Evolutionary conservation across 345 rosid species (phyloP).

Genomic region (Eucalyptus sp.): DNA sequence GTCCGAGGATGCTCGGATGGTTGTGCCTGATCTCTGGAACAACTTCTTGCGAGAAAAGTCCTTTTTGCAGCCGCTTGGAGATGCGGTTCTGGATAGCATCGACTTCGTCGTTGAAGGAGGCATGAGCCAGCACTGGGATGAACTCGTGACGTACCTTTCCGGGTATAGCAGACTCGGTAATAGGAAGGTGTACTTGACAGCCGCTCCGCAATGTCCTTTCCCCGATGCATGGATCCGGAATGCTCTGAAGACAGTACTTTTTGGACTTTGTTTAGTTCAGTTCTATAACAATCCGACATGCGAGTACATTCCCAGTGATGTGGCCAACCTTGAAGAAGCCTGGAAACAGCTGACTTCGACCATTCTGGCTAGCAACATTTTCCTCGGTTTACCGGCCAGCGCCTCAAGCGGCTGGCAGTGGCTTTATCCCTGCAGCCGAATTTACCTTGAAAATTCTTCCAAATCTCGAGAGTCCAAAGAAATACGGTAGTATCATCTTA

Average conservation of each 20-base stretch:
- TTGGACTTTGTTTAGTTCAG: conserved; percentile 41
- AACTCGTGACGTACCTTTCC: conserved; percentile 20
- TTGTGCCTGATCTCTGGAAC: conserved; percentile 1
- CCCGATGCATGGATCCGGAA: conserved; percentile 29
- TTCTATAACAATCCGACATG: conserved; percentile 49
- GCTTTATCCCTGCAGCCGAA: conserved; percentile 37
- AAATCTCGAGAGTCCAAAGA: conserved; percentile 17
- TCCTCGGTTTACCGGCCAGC: conserved; percentile 49
- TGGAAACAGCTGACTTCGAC: conserved; percentile 47
- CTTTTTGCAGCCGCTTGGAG: conserved; percentile 13
- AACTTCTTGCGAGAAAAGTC: conserved; percentile 3
- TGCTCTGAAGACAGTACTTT: conserved; percentile 41
- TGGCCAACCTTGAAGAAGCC: conserved; percentile 16
- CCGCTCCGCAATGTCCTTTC: conserved; percentile 56
- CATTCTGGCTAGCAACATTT: conserved; percentile 14
- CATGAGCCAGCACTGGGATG: conserved; percentile 18
- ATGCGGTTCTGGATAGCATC: conserved; percentile 34
- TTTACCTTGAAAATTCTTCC: conserved; percentile 30
- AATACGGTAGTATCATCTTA: conserved; percentile 51
- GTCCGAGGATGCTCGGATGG: conserved; percentile 17
- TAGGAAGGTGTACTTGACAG: conserved; percentile 35
- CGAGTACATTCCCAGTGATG: conserved; percentile 20
- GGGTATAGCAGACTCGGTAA: conserved; percentile 10
- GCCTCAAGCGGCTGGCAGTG: conserved; percentile 38
- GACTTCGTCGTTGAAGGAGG: conserved; percentile 40